Percentiles rank a stretch among this genome's conserved stretches.
phyloP scores from a whole-genome alignment of 2,329 filamentous ascomycete genomes.

The Aspergillus awamori region DNA sequence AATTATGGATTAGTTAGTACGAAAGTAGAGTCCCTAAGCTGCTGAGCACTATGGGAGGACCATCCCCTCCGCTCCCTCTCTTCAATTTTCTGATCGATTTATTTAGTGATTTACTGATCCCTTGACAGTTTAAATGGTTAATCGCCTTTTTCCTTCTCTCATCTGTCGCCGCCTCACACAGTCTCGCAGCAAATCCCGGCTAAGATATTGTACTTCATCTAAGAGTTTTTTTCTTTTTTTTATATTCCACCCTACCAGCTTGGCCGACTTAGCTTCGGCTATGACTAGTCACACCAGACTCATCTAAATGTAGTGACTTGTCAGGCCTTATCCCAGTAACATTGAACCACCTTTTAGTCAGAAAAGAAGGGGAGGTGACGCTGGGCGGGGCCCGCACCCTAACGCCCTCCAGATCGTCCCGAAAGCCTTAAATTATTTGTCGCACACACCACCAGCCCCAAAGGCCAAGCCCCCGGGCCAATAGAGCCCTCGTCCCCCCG shows the following conservation, averaged over 20 bases:
- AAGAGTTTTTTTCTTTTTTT: background rate
- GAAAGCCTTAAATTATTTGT: constrained; percentile 22
- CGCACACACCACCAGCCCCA: constrained; percentile 12
- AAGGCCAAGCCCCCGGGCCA: constrained; percentile 14
- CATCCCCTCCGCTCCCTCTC: background rate
- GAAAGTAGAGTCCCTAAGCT: too few species aligned
- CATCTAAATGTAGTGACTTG: constrained; percentile 21
- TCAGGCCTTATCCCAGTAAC: constrained; percentile 9
- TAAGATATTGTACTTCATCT: too few species aligned
- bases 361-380: constrained; percentile 4
- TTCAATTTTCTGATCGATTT: background rate
- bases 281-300: constrained; percentile 19
- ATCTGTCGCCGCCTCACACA: background rate
- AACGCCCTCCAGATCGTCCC: constrained; percentile 29
- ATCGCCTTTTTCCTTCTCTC: too few species aligned
- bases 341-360: too few species aligned
- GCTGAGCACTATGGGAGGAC: too few species aligned
- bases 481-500: constrained; percentile 11
- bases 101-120: background rate
- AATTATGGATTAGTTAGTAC: background rate
- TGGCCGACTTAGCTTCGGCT: background rate
- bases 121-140: background rate
- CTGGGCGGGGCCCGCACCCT: constrained; percentile 21
- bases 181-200: background rate
- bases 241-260: background rate